phyloP scores from a whole-genome alignment of 208 protist genomes.

The Crithidia bombi region DNA sequence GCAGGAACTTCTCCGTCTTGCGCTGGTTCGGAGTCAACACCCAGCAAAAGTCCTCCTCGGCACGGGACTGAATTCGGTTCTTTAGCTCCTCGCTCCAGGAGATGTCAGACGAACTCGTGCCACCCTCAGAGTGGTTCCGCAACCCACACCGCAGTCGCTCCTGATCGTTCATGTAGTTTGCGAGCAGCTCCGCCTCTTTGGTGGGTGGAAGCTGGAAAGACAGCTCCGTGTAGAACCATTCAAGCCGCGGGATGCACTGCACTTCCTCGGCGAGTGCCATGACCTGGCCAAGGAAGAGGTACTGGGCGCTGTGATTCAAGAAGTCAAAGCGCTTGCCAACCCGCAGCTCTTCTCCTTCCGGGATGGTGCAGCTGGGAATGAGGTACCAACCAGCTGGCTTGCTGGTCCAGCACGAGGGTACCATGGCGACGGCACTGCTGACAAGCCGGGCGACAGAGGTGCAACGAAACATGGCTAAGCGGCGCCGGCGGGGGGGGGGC shows the following conservation, averaged over 20 bases:
- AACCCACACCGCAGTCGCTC: slow-evolving; percentile 77
- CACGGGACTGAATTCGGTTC: slow-evolving; percentile 52
- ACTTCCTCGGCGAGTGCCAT: slow-evolving; percentile 87
- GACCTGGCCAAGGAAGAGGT: slow-evolving; percentile 75
- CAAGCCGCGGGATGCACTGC: slow-evolving; percentile 66
- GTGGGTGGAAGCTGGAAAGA: slow-evolving; percentile 73
- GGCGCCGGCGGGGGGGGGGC: neutral
- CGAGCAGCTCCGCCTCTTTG: slow-evolving; percentile 64
- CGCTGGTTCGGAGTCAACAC: slow-evolving; percentile 69
- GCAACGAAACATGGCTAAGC: slow-evolving; percentile 14
- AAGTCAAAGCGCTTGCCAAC: slow-evolving; percentile 83
- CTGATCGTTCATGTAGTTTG: slow-evolving; percentile 88
- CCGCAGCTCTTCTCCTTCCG: slow-evolving; percentile 53
- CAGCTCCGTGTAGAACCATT: slow-evolving; percentile 89
- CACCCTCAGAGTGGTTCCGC: slow-evolving; percentile 68
- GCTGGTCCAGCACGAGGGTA: slow-evolving; percentile 69
- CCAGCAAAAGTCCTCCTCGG: slow-evolving; percentile 84
- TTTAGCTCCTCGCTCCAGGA: slow-evolving; percentile 75
- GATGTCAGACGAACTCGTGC: slow-evolving; percentile 66
- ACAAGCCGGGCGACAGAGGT: slow-evolving; percentile 10
- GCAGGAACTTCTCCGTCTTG: slow-evolving; percentile 81
- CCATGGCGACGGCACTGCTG: slow-evolving; percentile 33
- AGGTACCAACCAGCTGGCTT: slow-evolving; percentile 73
- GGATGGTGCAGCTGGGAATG: slow-evolving; percentile 45
- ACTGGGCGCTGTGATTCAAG: slow-evolving; percentile 81